phyloP scores from a whole-genome alignment of 2,329 filamentous ascomycete species.

The Sclerotinia trifoliorum region DNA sequence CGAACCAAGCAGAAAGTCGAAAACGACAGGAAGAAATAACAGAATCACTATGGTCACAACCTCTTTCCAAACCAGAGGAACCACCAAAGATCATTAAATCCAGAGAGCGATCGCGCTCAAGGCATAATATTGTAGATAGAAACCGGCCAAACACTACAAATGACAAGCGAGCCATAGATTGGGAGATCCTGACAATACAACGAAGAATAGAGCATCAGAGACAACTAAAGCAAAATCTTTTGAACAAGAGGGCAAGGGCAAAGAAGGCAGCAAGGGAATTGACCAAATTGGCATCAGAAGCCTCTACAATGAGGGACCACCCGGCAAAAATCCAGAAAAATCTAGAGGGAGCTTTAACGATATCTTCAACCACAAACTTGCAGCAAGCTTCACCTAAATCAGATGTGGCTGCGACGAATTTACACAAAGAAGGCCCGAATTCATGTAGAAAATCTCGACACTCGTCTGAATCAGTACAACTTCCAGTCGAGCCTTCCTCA shows the following conservation, averaged over 20 bases:
- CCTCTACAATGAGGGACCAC: neutral
- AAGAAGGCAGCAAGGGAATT: neutral
- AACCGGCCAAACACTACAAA: no score
- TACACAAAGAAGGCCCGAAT: neutral
- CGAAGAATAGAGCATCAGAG: neutral
- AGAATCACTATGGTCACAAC: neutral
- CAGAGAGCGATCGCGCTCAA: neutral
- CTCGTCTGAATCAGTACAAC: neutral
- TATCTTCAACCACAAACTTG: neutral
- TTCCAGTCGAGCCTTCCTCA: neutral
- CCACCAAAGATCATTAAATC: neutral
- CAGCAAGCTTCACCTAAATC: neutral
- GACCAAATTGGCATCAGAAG: neutral
- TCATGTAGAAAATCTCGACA: neutral
- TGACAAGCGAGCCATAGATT: neutral
- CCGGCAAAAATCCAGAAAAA: neutral
- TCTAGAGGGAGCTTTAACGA: neutral
- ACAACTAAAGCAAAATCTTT: neutral
- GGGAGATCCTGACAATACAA: neutral
- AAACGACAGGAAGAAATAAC: neutral
- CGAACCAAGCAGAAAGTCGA: neutral
- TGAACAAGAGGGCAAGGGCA: neutral
- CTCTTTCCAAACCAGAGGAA: neutral
- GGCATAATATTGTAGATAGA: neutral
- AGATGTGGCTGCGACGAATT: neutral